These are phyloP conservation scores for Phytopythium boreale DNA, from an alignment of 352 stramenopile species.

Conservation along the genomic window DNA sequence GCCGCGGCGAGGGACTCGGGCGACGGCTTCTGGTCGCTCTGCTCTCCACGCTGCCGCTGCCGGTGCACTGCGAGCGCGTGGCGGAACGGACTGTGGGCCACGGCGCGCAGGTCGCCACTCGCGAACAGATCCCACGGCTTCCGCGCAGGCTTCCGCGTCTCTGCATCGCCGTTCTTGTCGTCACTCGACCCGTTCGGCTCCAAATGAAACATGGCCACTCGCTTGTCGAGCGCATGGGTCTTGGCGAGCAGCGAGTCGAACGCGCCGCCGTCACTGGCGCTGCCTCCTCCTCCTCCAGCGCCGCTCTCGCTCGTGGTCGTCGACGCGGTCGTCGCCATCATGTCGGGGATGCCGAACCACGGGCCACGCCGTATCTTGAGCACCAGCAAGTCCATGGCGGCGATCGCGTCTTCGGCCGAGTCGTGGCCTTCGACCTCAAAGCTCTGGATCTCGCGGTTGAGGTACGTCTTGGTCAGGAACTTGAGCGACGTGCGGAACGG, in stretches of 20 bases:
- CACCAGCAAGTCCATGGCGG: conserved; percentile 72
- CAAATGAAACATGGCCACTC: conserved; percentile 45
- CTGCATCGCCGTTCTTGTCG: conserved; percentile 4
- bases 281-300: background rate
- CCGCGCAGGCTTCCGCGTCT: conserved; percentile 41
- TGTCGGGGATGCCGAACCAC: conserved; percentile 66
- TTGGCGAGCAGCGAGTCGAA: conserved; percentile 76
- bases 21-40: background rate
- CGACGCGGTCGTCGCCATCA: conserved; percentile 16
- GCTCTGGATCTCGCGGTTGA: conserved; percentile 77
- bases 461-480: conserved; percentile 78
- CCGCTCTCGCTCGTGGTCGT: background rate
- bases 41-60: conserved; percentile 8
- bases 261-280: conserved; percentile 19
- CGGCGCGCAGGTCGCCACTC: conserved; percentile 54
- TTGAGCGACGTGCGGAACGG: conserved; percentile 84
- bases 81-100: conserved; percentile 44
- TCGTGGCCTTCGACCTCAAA: conserved; percentile 68
- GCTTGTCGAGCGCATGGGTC: conserved; percentile 37
- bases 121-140: conserved; percentile 77
- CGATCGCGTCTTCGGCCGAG: conserved; percentile 77
- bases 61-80: conserved; percentile 34
- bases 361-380: conserved; percentile 68
- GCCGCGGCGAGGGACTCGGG: conserved; percentile 19
- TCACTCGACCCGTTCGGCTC: conserved; percentile 7